phyloP scores from a whole-genome alignment of 495 filamentous ascomycete species.

The Xylaria curta region DNA sequence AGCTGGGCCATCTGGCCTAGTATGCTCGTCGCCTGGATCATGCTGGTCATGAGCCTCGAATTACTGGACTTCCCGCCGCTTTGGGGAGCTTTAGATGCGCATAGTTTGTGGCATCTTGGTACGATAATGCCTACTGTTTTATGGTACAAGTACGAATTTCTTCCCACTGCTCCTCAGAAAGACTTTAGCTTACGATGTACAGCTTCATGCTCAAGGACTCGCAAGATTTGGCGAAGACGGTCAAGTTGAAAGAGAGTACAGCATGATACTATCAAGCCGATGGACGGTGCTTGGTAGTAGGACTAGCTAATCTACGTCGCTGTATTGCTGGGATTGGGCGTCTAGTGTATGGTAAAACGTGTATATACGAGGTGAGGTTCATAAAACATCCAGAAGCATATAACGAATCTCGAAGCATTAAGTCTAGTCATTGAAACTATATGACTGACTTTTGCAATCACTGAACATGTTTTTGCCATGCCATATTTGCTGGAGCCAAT shows the following conservation, averaged over 20 bases:
- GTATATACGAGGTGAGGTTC: slow-evolving; percentile 10
- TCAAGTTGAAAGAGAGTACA: slow-evolving; percentile 45
- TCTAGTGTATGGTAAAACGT: not conserved
- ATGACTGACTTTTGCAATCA: not conserved
- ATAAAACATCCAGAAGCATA: not conserved
- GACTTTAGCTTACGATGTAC: not conserved
- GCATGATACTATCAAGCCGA: slow-evolving; percentile 23
- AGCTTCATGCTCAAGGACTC: slow-evolving; percentile 83
- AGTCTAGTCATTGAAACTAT: not conserved
- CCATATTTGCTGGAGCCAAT: not conserved
- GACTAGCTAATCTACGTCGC: not conserved
- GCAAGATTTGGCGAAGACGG: slow-evolving; percentile 64
- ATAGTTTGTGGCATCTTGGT: slow-evolving; percentile 94
- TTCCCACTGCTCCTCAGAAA: not conserved
- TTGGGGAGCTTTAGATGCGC: slow-evolving; percentile 84
- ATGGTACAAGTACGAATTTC: slow-evolving; percentile 88
- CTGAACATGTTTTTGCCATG: not conserved
- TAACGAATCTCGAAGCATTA: not conserved
- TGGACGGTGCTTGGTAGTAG: not conserved
- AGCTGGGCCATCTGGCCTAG: slow-evolving; percentile 92
- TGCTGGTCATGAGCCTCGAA: slow-evolving; percentile 94
- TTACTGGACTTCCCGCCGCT: slow-evolving; percentile 91
- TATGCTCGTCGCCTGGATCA: slow-evolving; percentile 89
- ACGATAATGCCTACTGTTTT: slow-evolving; percentile 87
- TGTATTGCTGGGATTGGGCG: not conserved